Percentiles rank a stretch among this genome's conserved stretches.
Conservation (phyloP, 2,329 filamentous ascomycete species). For the Talaromyces sp. region DNA sequence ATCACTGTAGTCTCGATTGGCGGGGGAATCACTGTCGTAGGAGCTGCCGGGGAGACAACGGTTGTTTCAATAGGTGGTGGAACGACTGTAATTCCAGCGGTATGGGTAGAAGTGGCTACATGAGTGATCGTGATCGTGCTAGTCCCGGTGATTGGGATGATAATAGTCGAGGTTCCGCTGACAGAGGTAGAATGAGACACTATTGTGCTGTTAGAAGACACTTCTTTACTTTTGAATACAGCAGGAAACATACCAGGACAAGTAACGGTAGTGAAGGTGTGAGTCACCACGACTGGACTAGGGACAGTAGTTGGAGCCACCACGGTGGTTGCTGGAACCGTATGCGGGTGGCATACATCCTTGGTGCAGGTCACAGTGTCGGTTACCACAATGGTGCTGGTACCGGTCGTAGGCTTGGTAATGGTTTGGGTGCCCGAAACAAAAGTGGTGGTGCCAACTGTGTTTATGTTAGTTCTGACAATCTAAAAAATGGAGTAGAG, state of each 20-base stretch:
- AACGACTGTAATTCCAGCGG: not conserved
- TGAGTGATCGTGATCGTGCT: constrained; percentile 11
- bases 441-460: constrained; percentile 10
- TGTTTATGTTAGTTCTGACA: not conserved
- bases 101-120: constrained; percentile 6
- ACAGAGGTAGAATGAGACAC: constrained; percentile 7
- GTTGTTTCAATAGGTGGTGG: not conserved
- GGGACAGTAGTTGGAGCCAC: constrained; percentile 2
- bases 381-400: constrained; percentile 4
- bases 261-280: constrained; percentile 8
- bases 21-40: not conserved
- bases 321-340: not conserved
- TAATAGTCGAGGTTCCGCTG: constrained; percentile 7
- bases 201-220: not conserved
- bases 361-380: constrained; percentile 11
- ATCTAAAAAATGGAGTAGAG: not conserved
- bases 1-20: not conserved
- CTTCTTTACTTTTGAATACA: not conserved
- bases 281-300: constrained; percentile 4
- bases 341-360: constrained; percentile 4
- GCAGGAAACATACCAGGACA: constrained; percentile 7
- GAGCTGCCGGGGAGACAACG: not conserved
- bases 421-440: constrained; percentile 5
- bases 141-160: constrained; percentile 9
- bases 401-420: constrained; percentile 7